phyloP scores from a whole-genome alignment of 495 filamentous ascomycete genomes.

The Lophium mytilinum region DNA sequence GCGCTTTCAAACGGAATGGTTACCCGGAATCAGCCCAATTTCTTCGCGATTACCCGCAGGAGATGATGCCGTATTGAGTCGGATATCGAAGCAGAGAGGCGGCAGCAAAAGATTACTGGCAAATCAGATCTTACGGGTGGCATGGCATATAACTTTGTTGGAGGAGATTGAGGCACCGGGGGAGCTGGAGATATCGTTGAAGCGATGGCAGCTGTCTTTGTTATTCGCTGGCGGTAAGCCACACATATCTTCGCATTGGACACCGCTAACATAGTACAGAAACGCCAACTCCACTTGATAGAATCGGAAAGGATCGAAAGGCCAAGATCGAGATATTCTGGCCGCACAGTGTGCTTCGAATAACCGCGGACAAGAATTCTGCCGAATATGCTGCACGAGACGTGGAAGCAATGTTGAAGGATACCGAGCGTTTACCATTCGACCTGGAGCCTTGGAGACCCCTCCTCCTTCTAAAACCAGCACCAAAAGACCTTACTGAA shows the following conservation, averaged over 20 bases:
- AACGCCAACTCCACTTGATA: constrained; percentile 6
- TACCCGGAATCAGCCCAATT: constrained; percentile 11
- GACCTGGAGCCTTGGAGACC: constrained; percentile 7
- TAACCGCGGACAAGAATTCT: constrained; percentile 22
- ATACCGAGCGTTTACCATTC: constrained; percentile 2
- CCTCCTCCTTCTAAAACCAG: background rate
- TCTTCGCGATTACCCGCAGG: constrained; percentile 1
- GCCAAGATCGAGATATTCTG: constrained; percentile 18
- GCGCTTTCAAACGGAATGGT: constrained; percentile 13
- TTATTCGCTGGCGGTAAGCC: constrained; percentile 14
- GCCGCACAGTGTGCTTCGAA: constrained; percentile 14
- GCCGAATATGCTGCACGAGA: constrained; percentile 26
- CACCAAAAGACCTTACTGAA: background rate
- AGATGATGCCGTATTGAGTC: background rate
- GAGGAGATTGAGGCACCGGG: constrained; percentile 24
- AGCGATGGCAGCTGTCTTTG: constrained; percentile 19
- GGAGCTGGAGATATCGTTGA: constrained; percentile 17
- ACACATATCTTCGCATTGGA: background rate
- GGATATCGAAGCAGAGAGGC: background rate
- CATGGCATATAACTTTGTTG: constrained; percentile 15
- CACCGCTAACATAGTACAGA: constrained; percentile 1
- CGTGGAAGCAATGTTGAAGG: constrained; percentile 3
- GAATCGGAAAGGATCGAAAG: constrained; percentile 10
- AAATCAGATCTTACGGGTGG: constrained; percentile 16
- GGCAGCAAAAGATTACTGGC: constrained; percentile 11